Base-by-base conservation (phyloP, 441 rosid genomes). In the Populus hybrid region DNA sequence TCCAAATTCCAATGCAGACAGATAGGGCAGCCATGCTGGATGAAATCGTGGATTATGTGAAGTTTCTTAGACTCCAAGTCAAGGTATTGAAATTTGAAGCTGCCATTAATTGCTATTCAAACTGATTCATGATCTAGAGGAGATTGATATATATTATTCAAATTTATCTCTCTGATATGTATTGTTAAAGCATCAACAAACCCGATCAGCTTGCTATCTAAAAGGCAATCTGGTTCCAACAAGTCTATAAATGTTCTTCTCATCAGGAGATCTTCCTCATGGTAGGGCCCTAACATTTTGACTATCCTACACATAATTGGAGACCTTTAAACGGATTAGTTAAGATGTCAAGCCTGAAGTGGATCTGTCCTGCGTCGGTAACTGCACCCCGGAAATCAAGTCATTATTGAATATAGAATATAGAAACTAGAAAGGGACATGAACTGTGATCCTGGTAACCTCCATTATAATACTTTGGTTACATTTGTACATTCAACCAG, bases 21-120 rank as follows among this genome's bases (percentile, higher is more conserved):
- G 98, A 96, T 76, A 89, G 97, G 80, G 99, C 99, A 61, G 95
- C 88, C 77, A 96, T 96, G 98, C 95, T 96, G 68, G 99, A 96
- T 84, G 99, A 96, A 83, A 91, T 96, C 81, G 97, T 94, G 80
- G 99, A 93, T 82, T 96, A 96, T 84, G 99, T 96, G 77, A 96
- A 96, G 90, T 96, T 96, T 87, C 89, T 96, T 73, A 91, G 98
- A 80, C 99, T 96, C 79, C 99, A 96, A 89, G 99, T 96, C 71
- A 96, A 96, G 99, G 99, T 94, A 80, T n/a, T 69, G 35, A 78
- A 67, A 16, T 20, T 63, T 6, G 4, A 23, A 23, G 26, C 8
- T 65, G 12, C 6, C 32, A 65, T 65, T 26, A 26, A 26, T 26
- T 34, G 50, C 42, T 50, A 26, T 26, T 72, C 46, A 71, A 24